These are phyloP conservation scores for Colletotrichum melonis DNA, from an alignment of 2,329 filamentous ascomycete genomes.

Conservation along the genomic window DNA sequence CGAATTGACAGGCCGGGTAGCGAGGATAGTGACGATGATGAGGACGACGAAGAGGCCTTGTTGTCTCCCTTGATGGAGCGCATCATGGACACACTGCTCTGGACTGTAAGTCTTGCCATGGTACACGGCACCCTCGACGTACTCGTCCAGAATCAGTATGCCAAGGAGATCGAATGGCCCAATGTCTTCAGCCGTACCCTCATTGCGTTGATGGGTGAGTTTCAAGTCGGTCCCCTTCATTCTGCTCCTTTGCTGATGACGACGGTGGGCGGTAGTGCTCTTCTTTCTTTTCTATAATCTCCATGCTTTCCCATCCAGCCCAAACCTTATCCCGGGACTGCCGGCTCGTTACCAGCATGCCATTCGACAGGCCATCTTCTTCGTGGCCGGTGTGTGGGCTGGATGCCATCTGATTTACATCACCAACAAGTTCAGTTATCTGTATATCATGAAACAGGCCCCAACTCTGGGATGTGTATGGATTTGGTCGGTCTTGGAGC, in stretches of 20 bases:
- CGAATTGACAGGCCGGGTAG: slow-evolving; percentile 15
- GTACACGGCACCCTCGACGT: slow-evolving; percentile 82
- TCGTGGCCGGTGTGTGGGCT: slow-evolving; percentile 66
- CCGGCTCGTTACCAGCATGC: slow-evolving; percentile 56
- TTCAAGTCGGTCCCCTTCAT: neutral
- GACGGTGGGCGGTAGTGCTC: slow-evolving; percentile 56
- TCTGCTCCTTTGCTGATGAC: neutral
- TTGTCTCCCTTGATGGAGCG: slow-evolving; percentile 61
- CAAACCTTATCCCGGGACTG: slow-evolving; percentile 61
- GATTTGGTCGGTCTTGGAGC: slow-evolving; percentile 93
- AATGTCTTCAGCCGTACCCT: slow-evolving; percentile 63
- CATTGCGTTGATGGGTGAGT: slow-evolving; percentile 64
- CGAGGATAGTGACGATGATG: slow-evolving; percentile 36
- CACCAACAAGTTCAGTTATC: slow-evolving; percentile 83
- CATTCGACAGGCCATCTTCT: slow-evolving; percentile 72
- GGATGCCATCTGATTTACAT: slow-evolving; percentile 87
- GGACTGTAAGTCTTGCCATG: slow-evolving; percentile 73
- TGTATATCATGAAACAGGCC: slow-evolving; percentile 90
- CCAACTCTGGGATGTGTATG: slow-evolving; percentile 91
- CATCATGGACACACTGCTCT: slow-evolving; percentile 67
- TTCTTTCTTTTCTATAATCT: slow-evolving; percentile 66
- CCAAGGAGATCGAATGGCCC: slow-evolving; percentile 71
- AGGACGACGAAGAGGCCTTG: slow-evolving; percentile 43
- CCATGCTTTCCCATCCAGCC: slow-evolving; percentile 63
- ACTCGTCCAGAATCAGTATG: slow-evolving; percentile 82